Percentiles rank a stretch among this genome's conserved stretches.
Conservation (phyloP, 495 filamentous ascomycete species). For the Niebla homalea region DNA sequence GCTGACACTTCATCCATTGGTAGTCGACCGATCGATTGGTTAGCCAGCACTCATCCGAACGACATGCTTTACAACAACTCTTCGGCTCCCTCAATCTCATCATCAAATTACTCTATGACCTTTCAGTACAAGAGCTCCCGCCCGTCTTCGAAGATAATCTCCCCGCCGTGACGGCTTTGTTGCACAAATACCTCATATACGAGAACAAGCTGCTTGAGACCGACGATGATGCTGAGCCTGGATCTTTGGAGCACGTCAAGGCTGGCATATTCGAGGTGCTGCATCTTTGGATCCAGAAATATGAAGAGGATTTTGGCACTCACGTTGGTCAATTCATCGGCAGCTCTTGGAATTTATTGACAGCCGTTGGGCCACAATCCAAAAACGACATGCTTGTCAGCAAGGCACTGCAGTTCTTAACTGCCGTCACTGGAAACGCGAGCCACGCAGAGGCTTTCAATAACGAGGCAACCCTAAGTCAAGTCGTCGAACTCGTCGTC, state of each 20-base stretch:
- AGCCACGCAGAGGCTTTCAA: slow-evolving; percentile 79
- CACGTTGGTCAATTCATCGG: slow-evolving; percentile 71
- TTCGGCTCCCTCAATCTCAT: slow-evolving; percentile 75
- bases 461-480: slow-evolving; percentile 53
- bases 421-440: slow-evolving; percentile 62
- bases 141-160: slow-evolving; percentile 85
- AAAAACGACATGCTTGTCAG: slow-evolving; percentile 95
- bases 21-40: slow-evolving; percentile 69
- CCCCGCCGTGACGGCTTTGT: slow-evolving; percentile 52
- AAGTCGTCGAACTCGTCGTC: slow-evolving; percentile 90
- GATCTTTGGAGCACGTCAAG: slow-evolving; percentile 70
- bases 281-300: slow-evolving; percentile 80
- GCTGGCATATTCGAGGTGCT: slow-evolving; percentile 85
- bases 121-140: slow-evolving; percentile 91
- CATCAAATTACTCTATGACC: slow-evolving; percentile 84
- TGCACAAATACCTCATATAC: slow-evolving; percentile 90
- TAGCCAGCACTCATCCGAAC: slow-evolving; percentile 59
- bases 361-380: slow-evolving; percentile 67
- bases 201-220: slow-evolving; percentile 68
- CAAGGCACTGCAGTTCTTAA: slow-evolving; percentile 85
- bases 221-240: slow-evolving; percentile 76
- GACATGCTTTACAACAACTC: slow-evolving; percentile 53
- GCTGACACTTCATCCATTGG: neutral
- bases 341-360: slow-evolving; percentile 82
- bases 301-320: slow-evolving; percentile 75